Evolutionary conservation across 2,329 filamentous ascomycete species (phyloP).

Genomic region (Xylaria sp.): DNA sequence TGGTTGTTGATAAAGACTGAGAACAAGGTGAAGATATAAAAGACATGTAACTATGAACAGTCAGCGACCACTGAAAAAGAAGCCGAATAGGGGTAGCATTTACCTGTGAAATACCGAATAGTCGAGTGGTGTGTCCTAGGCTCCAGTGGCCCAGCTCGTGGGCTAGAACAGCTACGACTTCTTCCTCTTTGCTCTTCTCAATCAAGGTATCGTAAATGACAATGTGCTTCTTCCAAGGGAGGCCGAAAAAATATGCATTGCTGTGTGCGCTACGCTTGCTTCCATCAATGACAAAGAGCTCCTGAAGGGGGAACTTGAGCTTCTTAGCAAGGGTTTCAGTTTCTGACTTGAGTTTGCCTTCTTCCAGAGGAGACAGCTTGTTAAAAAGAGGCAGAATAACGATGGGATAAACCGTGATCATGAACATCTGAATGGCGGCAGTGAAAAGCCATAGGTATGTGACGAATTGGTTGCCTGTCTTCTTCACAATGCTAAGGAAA

Average conservation of each 20-base stretch:
- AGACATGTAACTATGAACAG: conserved; percentile 78
- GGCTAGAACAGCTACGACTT: conserved; percentile 93
- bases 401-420: conserved; percentile 96
- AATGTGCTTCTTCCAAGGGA: conserved; percentile 99
- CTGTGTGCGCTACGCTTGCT: conserved; percentile 89
- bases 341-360: conserved; percentile 85
- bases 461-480: conserved; percentile 94
- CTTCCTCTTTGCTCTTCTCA: conserved; percentile 90
- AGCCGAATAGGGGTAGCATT: conserved; percentile 34
- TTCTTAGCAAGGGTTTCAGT: conserved; percentile 86
- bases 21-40: conserved; percentile 97
- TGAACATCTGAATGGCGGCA: conserved; percentile 88
- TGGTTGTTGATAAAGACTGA: conserved; percentile 97
- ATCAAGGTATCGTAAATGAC: conserved; percentile 98
- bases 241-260: conserved; percentile 95
- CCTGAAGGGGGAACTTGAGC: conserved; percentile 90
- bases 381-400: conserved; percentile 96
- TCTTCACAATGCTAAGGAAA: conserved; percentile 93
- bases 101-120: conserved; percentile 88
- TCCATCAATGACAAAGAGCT: conserved; percentile 94
- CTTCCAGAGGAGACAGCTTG: conserved; percentile 91
- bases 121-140: conserved; percentile 90
- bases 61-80: conserved; percentile 43
- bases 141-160: conserved; percentile 99
- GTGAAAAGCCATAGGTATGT: conserved; percentile 98